Evolutionary conservation across 306 rosid genomes (phyloP), one percentile per base, ranked within the genome.

Genomic region (Lablab purpureus): DNA sequence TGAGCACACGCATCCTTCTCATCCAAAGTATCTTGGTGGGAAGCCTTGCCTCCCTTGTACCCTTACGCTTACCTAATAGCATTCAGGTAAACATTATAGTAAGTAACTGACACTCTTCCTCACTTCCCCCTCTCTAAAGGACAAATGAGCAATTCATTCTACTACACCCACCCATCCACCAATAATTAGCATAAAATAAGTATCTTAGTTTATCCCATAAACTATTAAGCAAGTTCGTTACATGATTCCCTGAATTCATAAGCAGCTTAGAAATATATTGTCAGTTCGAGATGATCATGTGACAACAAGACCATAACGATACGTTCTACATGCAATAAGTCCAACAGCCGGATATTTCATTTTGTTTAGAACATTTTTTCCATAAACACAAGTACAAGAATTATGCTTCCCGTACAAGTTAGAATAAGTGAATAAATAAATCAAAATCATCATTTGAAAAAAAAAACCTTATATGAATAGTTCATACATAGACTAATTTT

Each of bases 21-120:
- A 82, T 82, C 85, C 85, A 82, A 37, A 82, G 86, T 7, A 82
- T 18, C 59, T 82, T 77, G 18, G 87, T 85, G 21, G 88, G 88
- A 55, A 85, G 83, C 67, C 88, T 82, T 11, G 88, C 88, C 77
- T 85, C 88, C 51, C 88, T 81, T 6, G 88, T 81, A 77, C 88
- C 88, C 83, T 85, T 81, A 7, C 88, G 83, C 70, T 85, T 81
- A 76, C 87, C 87, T 84, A 52, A 34, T 65, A 14, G 17, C 1
- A 52, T 32, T 71, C 1, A 22, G 52, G 60, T 15, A 56, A 49
- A 46, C 75, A 73, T 32, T 27, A 47, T 9, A 65, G 41, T 59
- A 41, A 50, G 45, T 18, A 74, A 67, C 1, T 9, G 17, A 18
- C 10, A 23, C 25, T 13, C 73, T 13, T n/a, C 7, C n/a, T 5